Evolutionary conservation across 2,329 filamentous ascomycete genomes (phyloP).

Genomic region (Coniella vitis): DNA sequence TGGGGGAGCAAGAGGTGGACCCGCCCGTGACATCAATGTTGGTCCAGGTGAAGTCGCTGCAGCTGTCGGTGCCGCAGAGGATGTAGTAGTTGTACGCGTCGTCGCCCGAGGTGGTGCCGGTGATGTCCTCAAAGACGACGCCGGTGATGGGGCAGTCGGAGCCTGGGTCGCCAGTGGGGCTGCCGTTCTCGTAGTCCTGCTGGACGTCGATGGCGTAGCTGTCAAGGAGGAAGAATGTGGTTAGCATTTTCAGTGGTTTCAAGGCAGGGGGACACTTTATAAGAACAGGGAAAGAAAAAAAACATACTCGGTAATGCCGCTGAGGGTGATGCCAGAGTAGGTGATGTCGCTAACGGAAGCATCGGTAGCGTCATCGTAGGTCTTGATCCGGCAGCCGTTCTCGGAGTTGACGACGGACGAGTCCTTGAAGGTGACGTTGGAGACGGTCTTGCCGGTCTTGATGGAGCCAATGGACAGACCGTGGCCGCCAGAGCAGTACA

Average conservation of each 20-base stretch:
- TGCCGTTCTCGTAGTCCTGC: slow-evolving; percentile 40
- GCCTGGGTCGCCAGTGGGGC: slow-evolving; percentile 35
- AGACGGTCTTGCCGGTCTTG: slow-evolving; percentile 44
- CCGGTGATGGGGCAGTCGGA: slow-evolving; percentile 46
- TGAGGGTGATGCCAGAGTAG: slow-evolving; percentile 22
- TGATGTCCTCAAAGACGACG: slow-evolving; percentile 36
- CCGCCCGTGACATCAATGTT: slow-evolving; percentile 45
- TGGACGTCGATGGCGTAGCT: slow-evolving; percentile 32
- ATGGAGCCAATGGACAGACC: slow-evolving; percentile 37
- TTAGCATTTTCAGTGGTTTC: not conserved
- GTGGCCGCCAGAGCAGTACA: slow-evolving; percentile 37
- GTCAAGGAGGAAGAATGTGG: not conserved
- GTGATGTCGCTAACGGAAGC: slow-evolving; percentile 17
- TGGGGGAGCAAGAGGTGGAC: slow-evolving; percentile 13
- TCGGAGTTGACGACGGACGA: slow-evolving; percentile 43
- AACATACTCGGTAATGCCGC: slow-evolving; percentile 15
- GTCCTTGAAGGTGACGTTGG: slow-evolving; percentile 42
- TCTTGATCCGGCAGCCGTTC: slow-evolving; percentile 48
- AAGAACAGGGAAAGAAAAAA: not conserved
- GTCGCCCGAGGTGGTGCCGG: slow-evolving; percentile 31
- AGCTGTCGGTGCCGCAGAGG: slow-evolving; percentile 46
- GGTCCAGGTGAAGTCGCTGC: slow-evolving; percentile 46
- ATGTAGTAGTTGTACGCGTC: slow-evolving; percentile 39
- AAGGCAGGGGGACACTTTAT: not conserved
- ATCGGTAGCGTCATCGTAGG: slow-evolving; percentile 38